Conservation (phyloP, 2,329 filamentous ascomycete species). For the Trichoderma asperellum region DNA sequence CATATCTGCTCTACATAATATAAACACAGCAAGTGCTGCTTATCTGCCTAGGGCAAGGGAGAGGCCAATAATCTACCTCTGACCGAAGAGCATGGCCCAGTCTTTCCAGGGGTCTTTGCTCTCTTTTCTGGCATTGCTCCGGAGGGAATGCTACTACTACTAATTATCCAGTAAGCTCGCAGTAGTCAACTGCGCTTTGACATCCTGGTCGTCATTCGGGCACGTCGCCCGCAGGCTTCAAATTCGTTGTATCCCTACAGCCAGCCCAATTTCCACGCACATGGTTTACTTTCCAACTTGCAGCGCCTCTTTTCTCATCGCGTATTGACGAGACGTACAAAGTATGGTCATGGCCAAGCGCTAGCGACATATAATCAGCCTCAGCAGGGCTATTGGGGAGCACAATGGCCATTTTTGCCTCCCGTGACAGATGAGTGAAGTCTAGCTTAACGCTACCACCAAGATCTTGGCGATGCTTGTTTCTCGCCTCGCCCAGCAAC, state of each 20-base stretch:
- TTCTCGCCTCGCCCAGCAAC: neutral
- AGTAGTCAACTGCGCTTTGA: neutral
- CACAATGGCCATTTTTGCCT: neutral
- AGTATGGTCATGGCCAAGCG: constrained; percentile 6
- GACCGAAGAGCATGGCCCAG: neutral
- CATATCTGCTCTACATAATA: neutral
- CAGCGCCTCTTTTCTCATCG: neutral
- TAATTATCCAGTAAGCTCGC: neutral
- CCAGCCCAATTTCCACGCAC: neutral
- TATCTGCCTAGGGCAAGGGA: neutral
- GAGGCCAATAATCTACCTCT: neutral
- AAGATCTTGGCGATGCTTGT: neutral
- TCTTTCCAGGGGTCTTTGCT: neutral
- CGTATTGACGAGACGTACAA: neutral
- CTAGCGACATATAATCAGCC: neutral
- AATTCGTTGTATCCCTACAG: neutral
- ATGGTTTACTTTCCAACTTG: neutral
- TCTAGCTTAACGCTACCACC: neutral
- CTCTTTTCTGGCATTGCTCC: neutral
- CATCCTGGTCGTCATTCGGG: neutral
- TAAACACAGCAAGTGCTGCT: constrained; percentile 7
- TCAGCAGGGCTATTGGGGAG: neutral
- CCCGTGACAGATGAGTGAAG: neutral
- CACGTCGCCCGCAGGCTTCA: constrained; percentile 8
- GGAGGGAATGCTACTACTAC: neutral